These are phyloP conservation scores for Isatis lusitanica DNA, from an alignment of 441 rosid genomes.

Conservation along the genomic window DNA sequence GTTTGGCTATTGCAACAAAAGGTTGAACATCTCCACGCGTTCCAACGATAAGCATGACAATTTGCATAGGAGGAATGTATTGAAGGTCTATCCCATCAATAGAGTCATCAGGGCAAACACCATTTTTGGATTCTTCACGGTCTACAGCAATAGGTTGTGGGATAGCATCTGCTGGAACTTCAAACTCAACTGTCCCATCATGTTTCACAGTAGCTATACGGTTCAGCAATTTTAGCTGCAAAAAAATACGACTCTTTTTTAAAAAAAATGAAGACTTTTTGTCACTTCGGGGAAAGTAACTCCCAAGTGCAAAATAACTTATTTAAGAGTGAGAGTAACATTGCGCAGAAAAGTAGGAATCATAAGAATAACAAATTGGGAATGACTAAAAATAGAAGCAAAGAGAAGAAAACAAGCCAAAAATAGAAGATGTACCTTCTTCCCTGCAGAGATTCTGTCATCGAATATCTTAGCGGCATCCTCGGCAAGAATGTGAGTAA, in stretches of 20 bases:
- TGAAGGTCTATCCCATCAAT: conserved; percentile 68
- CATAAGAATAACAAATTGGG: neutral
- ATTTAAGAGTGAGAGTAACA: conserved; percentile 3
- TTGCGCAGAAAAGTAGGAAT: conserved; percentile 1
- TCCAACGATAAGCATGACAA: conserved; percentile 94
- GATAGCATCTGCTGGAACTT: conserved; percentile 75
- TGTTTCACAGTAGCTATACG: conserved; percentile 94
- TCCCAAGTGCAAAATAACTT: conserved; percentile 1
- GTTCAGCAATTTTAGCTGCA: conserved; percentile 82
- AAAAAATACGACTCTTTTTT: conserved; percentile 25
- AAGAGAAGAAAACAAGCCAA: neutral
- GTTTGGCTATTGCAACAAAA: conserved; percentile 91
- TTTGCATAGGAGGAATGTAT: conserved; percentile 81
- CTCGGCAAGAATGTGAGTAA: conserved; percentile 58
- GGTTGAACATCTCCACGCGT: conserved; percentile 99
- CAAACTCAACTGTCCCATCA: conserved; percentile 94
- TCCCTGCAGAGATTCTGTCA: conserved; percentile 62
- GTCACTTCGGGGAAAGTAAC: neutral
- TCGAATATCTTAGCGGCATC: conserved; percentile 84
- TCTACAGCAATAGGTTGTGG: conserved; percentile 45
- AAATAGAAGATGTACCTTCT: conserved; percentile 58
- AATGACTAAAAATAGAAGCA: conserved; percentile 25
- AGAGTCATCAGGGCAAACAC: conserved; percentile 58
- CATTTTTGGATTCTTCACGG: conserved; percentile 38
- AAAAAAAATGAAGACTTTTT: conserved; percentile 3